Base-by-base conservation (phyloP, 2,329 filamentous ascomycete species). In the Podosphaera fusca region DNA sequence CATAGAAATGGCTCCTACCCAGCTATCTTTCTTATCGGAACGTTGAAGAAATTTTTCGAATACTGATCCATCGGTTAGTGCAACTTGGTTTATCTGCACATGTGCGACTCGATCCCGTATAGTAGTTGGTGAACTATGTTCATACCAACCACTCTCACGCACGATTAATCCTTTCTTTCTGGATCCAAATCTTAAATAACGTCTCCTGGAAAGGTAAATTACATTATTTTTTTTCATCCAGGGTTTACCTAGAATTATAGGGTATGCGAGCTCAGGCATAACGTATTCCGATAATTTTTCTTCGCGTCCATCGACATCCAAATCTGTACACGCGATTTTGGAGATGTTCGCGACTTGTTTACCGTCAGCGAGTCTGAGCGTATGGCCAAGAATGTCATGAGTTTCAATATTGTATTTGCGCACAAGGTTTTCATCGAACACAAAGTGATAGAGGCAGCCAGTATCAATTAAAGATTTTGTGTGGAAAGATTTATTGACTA, bases 401-500 rank as follows among this genome's bases (percentile, higher is more conserved):
- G 38, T 42, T 42, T 42, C n/a, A 42, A 42, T 8, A 42, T 42
- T 42, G n/a, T 42, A 2, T 42, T 42, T 42, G 38, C 38, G 38
- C 38, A 42, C 38, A 42, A 42, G 38, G 38, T n/a, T 42, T 42
- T 42, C 38, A 42, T 2, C 38, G n/a, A 42, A 42, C n/a, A 42
- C 49, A 49, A 21, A 8, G n/a, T 49, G 29, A 49, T 2, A 49
- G 29, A 49, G 46, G 29, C 46, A 49, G n/a, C 49, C 49, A 52
- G 49, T 52, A 34, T 52, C 49, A 52, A 52, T 52, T 31, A 51
- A n/a, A 51, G 46, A 49, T 49, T 49, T 49, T 49, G 38, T 42
- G n/a, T 42, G n/a, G 38, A 42, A 8, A 9, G 38, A 42, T 42
- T 42, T 42, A 42, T 42, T 42, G n/a, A 42, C 38, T 42, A 42